Conservation (phyloP, 345 rosid species). For the Erucastrum elatum region DNA sequence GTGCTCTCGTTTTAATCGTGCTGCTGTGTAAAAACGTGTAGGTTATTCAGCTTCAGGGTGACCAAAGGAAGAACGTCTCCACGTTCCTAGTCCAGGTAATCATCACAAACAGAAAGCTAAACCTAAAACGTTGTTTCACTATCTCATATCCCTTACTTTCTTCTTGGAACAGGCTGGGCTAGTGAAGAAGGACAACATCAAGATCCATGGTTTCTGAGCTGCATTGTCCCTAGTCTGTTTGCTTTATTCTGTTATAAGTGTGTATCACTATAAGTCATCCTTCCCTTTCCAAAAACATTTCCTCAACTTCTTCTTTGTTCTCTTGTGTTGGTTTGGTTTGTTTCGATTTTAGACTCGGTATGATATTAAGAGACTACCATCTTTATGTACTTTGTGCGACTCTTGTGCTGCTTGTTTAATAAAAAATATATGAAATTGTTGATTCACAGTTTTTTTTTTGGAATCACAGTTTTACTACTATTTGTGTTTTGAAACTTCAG, state of each 20-base stretch:
- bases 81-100: slow-evolving; percentile 71
- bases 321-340: background rate
- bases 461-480: no score
- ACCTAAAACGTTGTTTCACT: background rate
- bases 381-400: background rate
- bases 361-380: slow-evolving; percentile 27
- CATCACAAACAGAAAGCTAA: background rate
- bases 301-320: background rate
- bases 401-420: background rate
- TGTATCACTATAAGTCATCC: background rate
- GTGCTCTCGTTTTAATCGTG: background rate
- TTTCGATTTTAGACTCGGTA: background rate
- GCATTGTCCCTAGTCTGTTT: background rate
- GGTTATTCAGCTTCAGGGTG: slow-evolving; percentile 92
- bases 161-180: slow-evolving; percentile 63
- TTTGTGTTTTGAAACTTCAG: no score
- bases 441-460: background rate
- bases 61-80: slow-evolving; percentile 82
- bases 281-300: background rate
- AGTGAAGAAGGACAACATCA: slow-evolving; percentile 95
- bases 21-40: slow-evolving; percentile 6
- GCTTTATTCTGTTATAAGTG: background rate
- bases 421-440: background rate
- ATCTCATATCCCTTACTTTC: background rate
- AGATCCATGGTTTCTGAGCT: slow-evolving; percentile 90